Evolutionary conservation across 495 filamentous ascomycete species (phyloP).

Genomic region (Penicillium pulvis): DNA sequence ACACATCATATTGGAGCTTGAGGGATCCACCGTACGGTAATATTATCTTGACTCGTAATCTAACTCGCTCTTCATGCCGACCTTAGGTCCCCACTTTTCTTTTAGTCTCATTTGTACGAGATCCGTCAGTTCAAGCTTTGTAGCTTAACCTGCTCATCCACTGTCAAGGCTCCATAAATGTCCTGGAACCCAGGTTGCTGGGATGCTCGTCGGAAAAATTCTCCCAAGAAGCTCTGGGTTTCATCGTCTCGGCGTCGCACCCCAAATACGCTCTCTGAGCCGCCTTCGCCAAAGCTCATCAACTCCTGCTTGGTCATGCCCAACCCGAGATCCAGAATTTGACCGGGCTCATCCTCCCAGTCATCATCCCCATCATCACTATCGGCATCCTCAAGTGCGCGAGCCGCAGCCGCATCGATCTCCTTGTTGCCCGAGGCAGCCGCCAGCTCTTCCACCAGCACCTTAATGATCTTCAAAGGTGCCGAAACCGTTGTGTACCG

Average conservation of each 20-base stretch:
- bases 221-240: slow-evolving; percentile 77
- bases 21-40: background rate
- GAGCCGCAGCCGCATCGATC: slow-evolving; percentile 56
- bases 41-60: background rate
- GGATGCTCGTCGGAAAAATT: slow-evolving; percentile 77
- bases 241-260: slow-evolving; percentile 82
- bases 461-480: slow-evolving; percentile 92
- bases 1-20: background rate
- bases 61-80: background rate
- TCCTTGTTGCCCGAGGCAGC: slow-evolving; percentile 59
- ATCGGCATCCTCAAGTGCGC: slow-evolving; percentile 55
- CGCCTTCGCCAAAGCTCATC: slow-evolving; percentile 71
- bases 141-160: slow-evolving; percentile 75
- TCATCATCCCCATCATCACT: slow-evolving; percentile 69
- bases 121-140: slow-evolving; percentile 35
- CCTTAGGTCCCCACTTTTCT: background rate
- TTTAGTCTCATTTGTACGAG: background rate
- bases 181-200: slow-evolving; percentile 74
- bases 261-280: slow-evolving; percentile 52
- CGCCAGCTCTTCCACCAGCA: slow-evolving; percentile 84
- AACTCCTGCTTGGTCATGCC: slow-evolving; percentile 70
- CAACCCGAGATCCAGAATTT: slow-evolving; percentile 69
- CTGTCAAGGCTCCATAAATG: slow-evolving; percentile 67
- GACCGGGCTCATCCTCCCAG: slow-evolving; percentile 85
- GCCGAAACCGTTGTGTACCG: slow-evolving; percentile 86